Evolutionary conservation across 495 filamentous ascomycete genomes (phyloP), one percentile per base, ranked within the genome.

Genomic region (Viridothelium virens): DNA sequence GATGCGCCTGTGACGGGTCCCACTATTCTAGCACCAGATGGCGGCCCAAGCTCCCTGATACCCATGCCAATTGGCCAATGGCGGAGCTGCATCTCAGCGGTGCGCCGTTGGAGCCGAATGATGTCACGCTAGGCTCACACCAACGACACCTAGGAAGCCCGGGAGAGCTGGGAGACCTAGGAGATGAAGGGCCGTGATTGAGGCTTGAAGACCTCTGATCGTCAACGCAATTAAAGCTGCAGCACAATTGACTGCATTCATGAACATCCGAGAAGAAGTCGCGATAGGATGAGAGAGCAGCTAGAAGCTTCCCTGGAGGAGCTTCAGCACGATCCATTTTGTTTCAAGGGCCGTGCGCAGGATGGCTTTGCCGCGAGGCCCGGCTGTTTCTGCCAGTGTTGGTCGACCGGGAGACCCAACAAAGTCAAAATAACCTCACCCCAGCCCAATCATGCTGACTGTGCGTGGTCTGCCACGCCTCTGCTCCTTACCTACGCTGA

Each of bases 41-140:
- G 48, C 48, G 36, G 53, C 14, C 53, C 53, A 59, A 59, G 53
- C 53, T 59, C 53, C 25, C 53, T 59, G 53, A 59, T 59, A 59
- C 53, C 53, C 53, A 59, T 31, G 53, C 31, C 53, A 6, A 59
- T 59, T 36, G 53, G 36, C 53, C 53, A 59, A 59, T 59, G 25
- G 53, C 11, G 25, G 3, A 33, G 53, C 53, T 59, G 53, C 53
- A 34, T 7, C 53, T 25, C n/a, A 59, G 53, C 53, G 25, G 33
- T 59, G 31, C 53, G 53, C 53, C 53, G 53, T 59, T 59, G 33
- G 25, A 34, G 53, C 53, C 53, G 53, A 18, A 59, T 59, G 53
- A 59, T 59, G 53, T 59, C 53, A 59, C 53, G 53, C 53, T 59
- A 59, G 31, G 53, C 53, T 36, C 36, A 18, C 53, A 14, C 53